A percentile compares a stretch with the other conserved stretches of the same genome.
Conservation (phyloP, 192 early-diverging fungal species). For the Coemansia sp. region DNA sequence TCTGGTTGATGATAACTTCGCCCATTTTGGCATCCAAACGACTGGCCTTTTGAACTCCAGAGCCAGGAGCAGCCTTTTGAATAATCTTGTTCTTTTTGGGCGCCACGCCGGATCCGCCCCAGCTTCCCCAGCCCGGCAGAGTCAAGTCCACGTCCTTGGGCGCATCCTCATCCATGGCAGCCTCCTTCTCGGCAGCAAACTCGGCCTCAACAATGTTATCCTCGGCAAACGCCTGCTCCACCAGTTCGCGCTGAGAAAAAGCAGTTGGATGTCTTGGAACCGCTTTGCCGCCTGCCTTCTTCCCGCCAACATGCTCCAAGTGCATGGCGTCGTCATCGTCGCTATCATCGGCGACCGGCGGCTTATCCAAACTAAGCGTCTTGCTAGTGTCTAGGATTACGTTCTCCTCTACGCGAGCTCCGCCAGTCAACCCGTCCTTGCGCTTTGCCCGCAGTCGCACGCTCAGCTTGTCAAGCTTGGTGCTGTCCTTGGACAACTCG, state of each 20-base stretch:
- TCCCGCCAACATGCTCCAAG: conserved; percentile 17
- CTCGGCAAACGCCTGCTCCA: conserved; percentile 91
- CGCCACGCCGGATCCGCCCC: conserved; percentile 67
- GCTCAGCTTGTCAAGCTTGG: conserved; percentile 61
- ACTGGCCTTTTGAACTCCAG: conserved; percentile 13
- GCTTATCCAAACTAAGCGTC: conserved; percentile 34
- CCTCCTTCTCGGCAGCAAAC: conserved; percentile 84
- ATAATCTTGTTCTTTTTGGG: conserved; percentile 61
- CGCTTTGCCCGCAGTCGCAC: conserved; percentile 64
- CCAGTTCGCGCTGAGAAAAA: conserved; percentile 75
- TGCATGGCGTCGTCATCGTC: conserved; percentile 9
- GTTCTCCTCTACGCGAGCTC: conserved; percentile 45
- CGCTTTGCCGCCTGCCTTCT: conserved; percentile 39
- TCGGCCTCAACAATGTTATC: conserved; percentile 83
- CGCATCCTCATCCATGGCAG: conserved; percentile 63
- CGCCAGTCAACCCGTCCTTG: conserved; percentile 5
- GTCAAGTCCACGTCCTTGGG: conserved; percentile 77
- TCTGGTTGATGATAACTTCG: conserved; percentile 90
- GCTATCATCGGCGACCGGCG: conserved; percentile 1
- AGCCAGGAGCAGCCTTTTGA: conserved; percentile 35
- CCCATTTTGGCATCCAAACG: conserved; percentile 37
- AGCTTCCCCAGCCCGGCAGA: conserved; percentile 93
- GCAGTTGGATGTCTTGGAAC: conserved; percentile 49
- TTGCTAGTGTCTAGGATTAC: conserved; percentile 70
- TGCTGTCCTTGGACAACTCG: conserved; percentile 50